Percentiles rank a stretch among this genome's conserved stretches.
Conservation (phyloP, 2,329 filamentous ascomycete species). For the Aureobasidium leucospermi region DNA sequence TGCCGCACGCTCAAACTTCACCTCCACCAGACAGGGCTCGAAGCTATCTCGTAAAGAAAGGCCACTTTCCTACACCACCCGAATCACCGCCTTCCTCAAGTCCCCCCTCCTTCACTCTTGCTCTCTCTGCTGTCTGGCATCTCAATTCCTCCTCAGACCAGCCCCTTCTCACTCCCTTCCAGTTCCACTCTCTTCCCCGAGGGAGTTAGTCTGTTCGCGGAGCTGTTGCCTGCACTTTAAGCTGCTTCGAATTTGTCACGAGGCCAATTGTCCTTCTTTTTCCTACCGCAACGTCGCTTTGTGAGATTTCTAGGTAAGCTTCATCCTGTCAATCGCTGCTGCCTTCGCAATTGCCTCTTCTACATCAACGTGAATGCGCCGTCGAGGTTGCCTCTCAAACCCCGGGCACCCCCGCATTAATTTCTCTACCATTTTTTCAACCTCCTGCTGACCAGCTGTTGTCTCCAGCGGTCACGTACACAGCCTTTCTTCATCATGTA, state of each 20-base stretch:
- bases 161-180: background rate
- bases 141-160: slow-evolving; percentile 11
- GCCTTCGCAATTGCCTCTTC: background rate
- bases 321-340: background rate
- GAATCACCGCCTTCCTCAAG: slow-evolving; percentile 4
- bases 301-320: slow-evolving; percentile 10
- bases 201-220: slow-evolving; percentile 8
- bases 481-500: slow-evolving; percentile 57
- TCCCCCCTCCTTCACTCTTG: background rate
- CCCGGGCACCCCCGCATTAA: slow-evolving; percentile 4
- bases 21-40: background rate
- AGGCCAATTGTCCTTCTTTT: slow-evolving; percentile 13
- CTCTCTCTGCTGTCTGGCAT: slow-evolving; percentile 11
- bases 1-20: slow-evolving; percentile 11
- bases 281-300: background rate
- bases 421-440: slow-evolving; percentile 13
- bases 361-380: background rate
- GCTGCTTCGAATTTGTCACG: slow-evolving; percentile 14
- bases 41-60: slow-evolving; percentile 15
- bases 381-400: slow-evolving; percentile 7
- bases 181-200: slow-evolving; percentile 9
- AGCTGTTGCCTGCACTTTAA: slow-evolving; percentile 13
- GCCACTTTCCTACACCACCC: slow-evolving; percentile 14
- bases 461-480: slow-evolving; percentile 7
- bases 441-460: slow-evolving; percentile 9